Evolutionary conservation across 176 grass and related monocot genomes (phyloP), one percentile per base, ranked within the genome.

Genomic region (Bromus sterilis): DNA sequence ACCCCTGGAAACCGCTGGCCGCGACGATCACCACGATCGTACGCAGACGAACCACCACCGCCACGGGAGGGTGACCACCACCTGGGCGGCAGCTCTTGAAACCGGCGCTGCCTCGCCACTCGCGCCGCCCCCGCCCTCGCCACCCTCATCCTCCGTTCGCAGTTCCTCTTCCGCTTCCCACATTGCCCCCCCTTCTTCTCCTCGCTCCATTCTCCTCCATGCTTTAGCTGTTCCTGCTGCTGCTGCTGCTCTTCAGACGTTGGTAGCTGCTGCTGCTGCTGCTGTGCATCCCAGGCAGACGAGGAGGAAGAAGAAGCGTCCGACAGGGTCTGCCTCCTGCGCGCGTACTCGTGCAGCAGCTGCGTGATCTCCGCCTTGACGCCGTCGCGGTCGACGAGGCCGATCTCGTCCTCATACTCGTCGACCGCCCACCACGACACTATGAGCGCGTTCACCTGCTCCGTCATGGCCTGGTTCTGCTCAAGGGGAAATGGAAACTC

Each of bases 321-420:
- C 24, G 33, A 71, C 35, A 86, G 36, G 34, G n/a, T 59, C 28
- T 76, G 78, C 37, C 56, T 72, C 29, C 68, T 86, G 60, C 76
- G 55, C 67, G 78, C 78, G 16, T 86, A 86, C 56, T 67, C 80
- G 56, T 76, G 78, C 29, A 86, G 75, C 62, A 86, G 10, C 48
- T 58, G 71, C 21, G 70, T 86, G 66, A 86, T 86, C 58, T 86
- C 85, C 67, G 37, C n/a, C 78, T 86, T 86, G 63, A 86, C 68
- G 48, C 29, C 75, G 4, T 44, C 43, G 41, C 85, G 71, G 55
- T 59, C 35, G 49, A 56, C 36, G 44, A 78, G 1, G 32, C 68
- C 71, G 13, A 81, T 73, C 63, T 79, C 23, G 16, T 20, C n/a
- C n/a, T n/a, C 18, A 20, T 53, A 75, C 11, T 56, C 78, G 36